Percentiles rank a stretch among this genome's conserved stretches.
These are phyloP conservation scores for Spirogloea muscicola DNA, from an alignment of 139 green algal species.

Conservation along the genomic window DNA sequence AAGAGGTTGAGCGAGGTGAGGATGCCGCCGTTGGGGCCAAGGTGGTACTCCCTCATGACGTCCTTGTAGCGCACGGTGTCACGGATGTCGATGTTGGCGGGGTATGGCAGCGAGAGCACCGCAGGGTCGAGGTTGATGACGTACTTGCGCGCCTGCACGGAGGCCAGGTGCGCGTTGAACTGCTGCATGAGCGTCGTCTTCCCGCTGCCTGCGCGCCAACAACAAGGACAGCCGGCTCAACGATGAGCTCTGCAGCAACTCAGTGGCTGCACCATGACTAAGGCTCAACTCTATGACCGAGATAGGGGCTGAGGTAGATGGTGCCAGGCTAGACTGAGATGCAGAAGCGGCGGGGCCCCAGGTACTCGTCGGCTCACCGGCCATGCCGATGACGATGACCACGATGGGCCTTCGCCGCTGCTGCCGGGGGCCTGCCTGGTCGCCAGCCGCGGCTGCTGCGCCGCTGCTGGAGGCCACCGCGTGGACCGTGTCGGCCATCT, in stretches of 20 bases:
- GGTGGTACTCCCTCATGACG: conserved; percentile 94
- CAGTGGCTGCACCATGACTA: no score
- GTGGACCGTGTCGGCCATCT: no score
- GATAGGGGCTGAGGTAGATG: no score
- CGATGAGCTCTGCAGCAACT: no score
- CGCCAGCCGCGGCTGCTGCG: neutral
- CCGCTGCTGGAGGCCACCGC: conserved; percentile 22
- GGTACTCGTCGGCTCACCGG: no score
- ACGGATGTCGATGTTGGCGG: conserved; percentile 93
- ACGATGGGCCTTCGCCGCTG: conserved; percentile 37
- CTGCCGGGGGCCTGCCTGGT: neutral
- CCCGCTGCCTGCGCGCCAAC: conserved; percentile 56
- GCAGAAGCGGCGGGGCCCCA: no score
- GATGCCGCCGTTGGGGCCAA: conserved; percentile 96
- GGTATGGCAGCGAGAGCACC: conserved; percentile 81
- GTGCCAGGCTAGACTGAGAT: no score
- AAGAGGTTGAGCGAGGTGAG: conserved; percentile 97
- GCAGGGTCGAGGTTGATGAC: conserved; percentile 97
- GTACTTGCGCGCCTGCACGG: conserved; percentile 60
- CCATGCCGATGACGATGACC: conserved; percentile 79
- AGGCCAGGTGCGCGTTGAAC: conserved; percentile 73
- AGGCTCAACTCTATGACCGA: no score
- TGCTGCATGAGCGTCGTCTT: conserved; percentile 96
- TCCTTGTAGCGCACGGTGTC: conserved; percentile 98
- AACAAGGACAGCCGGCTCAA: neutral